phyloP scores from a whole-genome alignment of 1,284 basidiomycete species.

The Sanghuangporus sanghuang region DNA sequence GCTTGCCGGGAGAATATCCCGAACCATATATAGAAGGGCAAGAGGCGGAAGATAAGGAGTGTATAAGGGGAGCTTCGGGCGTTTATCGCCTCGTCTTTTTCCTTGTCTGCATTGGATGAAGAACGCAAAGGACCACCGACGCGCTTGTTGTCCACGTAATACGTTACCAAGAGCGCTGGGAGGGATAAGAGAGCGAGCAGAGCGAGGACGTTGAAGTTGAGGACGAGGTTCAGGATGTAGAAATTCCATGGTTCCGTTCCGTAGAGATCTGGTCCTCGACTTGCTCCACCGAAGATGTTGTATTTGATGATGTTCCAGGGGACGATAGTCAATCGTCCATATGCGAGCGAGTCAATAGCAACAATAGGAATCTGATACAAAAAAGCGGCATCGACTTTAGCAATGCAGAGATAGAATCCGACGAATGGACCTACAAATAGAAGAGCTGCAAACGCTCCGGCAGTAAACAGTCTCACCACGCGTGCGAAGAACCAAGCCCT shows the following conservation, averaged over 20 bases:
- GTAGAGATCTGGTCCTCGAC: slow-evolving; percentile 86
- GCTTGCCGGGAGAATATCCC: slow-evolving; percentile 74
- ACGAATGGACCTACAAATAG: slow-evolving; percentile 57
- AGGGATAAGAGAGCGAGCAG: slow-evolving; percentile 78
- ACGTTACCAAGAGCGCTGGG: slow-evolving; percentile 78
- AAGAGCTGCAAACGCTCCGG: slow-evolving; percentile 52
- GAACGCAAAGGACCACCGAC: slow-evolving; percentile 42
- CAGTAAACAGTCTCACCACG: slow-evolving; percentile 55
- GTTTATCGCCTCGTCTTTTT: slow-evolving; percentile 12
- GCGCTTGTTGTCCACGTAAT: slow-evolving; percentile 70
- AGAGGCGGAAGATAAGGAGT: slow-evolving; percentile 69
- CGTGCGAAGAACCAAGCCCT: slow-evolving; percentile 57
- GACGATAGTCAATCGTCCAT: slow-evolving; percentile 74
- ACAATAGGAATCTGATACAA: slow-evolving; percentile 67
- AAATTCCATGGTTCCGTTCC: slow-evolving; percentile 86
- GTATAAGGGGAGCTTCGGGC: slow-evolving; percentile 70
- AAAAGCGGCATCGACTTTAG: neutral
- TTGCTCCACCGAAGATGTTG: slow-evolving; percentile 81
- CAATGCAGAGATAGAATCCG: neutral
- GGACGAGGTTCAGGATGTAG: slow-evolving; percentile 80
- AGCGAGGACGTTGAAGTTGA: slow-evolving; percentile 91
- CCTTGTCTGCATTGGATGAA: slow-evolving; percentile 13
- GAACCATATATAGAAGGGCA: slow-evolving; percentile 89
- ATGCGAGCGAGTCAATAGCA: slow-evolving; percentile 82
- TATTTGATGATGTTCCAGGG: slow-evolving; percentile 94